A percentile compares a stretch with the other conserved stretches of the same genome.
Conservation (phyloP, 2,329 filamentous ascomycete species). For the Colletotrichum cereale region DNA sequence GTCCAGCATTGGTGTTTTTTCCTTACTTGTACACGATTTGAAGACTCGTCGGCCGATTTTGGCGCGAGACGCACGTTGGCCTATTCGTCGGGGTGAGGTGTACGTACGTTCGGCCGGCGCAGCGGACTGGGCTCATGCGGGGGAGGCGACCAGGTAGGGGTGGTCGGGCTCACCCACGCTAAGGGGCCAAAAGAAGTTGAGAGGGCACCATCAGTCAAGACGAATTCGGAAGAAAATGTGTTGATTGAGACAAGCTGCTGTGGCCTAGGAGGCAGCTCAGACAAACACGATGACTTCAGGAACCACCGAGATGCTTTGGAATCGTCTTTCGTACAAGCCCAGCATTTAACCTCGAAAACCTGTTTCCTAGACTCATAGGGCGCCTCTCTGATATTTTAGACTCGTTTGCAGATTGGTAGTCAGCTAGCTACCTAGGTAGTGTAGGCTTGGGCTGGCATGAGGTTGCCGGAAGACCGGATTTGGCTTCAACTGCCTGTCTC, state of each 20-base stretch:
- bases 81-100: not conserved
- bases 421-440: not conserved
- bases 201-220: not conserved
- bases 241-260: not conserved
- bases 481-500: not conserved
- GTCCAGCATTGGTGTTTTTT: not conserved
- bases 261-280: not conserved
- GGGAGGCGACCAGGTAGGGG: not conserved
- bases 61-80: conserved; percentile 1
- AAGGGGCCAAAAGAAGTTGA: not conserved
- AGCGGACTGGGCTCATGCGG: conserved; percentile 11
- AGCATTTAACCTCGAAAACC: not conserved
- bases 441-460: not conserved
- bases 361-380: not conserved
- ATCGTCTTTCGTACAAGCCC: not conserved
- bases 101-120: conserved; percentile 10
- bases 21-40: not conserved
- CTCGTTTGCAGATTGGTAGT: not conserved
- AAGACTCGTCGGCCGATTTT: not conserved
- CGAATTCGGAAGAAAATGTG: not conserved
- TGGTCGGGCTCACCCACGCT: not conserved
- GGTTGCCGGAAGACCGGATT: not conserved
- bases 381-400: not conserved
- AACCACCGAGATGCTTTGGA: not conserved
- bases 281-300: not conserved